Percentiles rank a stretch among this genome's conserved stretches.
Evolutionary conservation across 2,329 filamentous ascomycete species (phyloP).

Genomic region (Fusarium sp.): DNA sequence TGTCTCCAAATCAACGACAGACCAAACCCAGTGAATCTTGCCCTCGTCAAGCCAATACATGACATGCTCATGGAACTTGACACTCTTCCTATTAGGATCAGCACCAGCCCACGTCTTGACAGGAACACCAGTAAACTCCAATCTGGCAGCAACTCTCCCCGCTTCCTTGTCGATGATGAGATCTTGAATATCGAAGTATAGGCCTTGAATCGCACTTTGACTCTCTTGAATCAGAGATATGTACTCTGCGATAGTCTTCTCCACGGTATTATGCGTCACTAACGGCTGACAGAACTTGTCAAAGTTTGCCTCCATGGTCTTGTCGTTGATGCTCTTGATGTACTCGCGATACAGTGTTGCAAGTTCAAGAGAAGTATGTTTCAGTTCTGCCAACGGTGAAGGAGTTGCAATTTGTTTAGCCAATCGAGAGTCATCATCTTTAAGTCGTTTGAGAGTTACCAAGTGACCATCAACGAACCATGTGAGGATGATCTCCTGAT

Average conservation of each 20-base stretch:
- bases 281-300: neutral
- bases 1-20: constrained; percentile 20
- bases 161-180: neutral
- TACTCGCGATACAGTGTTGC: constrained; percentile 3
- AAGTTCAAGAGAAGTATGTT: neutral
- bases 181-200: constrained; percentile 23
- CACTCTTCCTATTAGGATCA: constrained; percentile 1
- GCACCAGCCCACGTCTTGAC: neutral
- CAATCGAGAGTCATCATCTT: neutral
- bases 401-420: neutral
- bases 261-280: constrained; percentile 7
- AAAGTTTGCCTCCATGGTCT: constrained; percentile 20
- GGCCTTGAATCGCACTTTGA: neutral
- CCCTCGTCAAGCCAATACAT: constrained; percentile 31
- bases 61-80: constrained; percentile 36
- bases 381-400: accelerated
- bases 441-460: neutral
- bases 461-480: constrained; percentile 22
- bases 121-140: constrained; percentile 26
- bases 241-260: constrained; percentile 9
- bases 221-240: constrained; percentile 19
- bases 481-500: constrained; percentile 8
- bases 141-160: neutral
- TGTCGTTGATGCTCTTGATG: constrained; percentile 19
- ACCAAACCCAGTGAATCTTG: constrained; percentile 31